These are phyloP conservation scores for Aspergillus baeticus DNA, from an alignment of 495 filamentous ascomycete genomes.

Conservation along the genomic window DNA sequence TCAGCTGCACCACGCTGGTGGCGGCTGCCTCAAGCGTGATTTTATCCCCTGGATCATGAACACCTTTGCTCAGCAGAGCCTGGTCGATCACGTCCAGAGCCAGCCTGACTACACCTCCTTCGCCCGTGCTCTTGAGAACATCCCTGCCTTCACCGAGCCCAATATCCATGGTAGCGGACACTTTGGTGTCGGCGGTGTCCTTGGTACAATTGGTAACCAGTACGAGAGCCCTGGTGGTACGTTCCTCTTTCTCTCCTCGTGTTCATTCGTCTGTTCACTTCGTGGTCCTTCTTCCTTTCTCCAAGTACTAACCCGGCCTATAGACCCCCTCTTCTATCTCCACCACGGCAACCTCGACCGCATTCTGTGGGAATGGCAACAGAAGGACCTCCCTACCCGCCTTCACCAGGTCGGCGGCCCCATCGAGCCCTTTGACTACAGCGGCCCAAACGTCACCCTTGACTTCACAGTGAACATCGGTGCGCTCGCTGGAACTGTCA, in stretches of 20 bases:
- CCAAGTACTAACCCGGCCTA: neutral
- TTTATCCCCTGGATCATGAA: conserved; percentile 26
- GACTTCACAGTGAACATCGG: conserved; percentile 22
- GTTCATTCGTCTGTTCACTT: neutral
- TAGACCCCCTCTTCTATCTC: conserved; percentile 54
- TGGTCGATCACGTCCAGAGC: conserved; percentile 21
- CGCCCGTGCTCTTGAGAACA: conserved; percentile 22
- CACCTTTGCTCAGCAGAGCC: conserved; percentile 19
- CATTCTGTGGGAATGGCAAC: conserved; percentile 57
- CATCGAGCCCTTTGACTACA: conserved; percentile 18
- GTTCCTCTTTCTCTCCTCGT: neutral
- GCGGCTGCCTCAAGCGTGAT: conserved; percentile 21
- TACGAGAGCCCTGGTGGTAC: conserved; percentile 20
- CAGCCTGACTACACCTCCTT: conserved; percentile 24
- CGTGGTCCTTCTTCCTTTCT: neutral
- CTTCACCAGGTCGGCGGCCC: conserved; percentile 23
- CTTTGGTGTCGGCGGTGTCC: conserved; percentile 21
- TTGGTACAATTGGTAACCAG: conserved; percentile 19
- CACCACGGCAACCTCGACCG: conserved; percentile 53
- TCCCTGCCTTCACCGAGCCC: conserved; percentile 17
- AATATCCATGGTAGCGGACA: conserved; percentile 22
- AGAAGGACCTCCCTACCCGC: conserved; percentile 29
- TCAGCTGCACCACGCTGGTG: conserved; percentile 11
- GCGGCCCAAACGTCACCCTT: conserved; percentile 20
- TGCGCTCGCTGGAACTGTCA: conserved; percentile 14